Base-by-base conservation (phyloP, 352 stramenopile species). In the Globisporangium abappressorium region DNA sequence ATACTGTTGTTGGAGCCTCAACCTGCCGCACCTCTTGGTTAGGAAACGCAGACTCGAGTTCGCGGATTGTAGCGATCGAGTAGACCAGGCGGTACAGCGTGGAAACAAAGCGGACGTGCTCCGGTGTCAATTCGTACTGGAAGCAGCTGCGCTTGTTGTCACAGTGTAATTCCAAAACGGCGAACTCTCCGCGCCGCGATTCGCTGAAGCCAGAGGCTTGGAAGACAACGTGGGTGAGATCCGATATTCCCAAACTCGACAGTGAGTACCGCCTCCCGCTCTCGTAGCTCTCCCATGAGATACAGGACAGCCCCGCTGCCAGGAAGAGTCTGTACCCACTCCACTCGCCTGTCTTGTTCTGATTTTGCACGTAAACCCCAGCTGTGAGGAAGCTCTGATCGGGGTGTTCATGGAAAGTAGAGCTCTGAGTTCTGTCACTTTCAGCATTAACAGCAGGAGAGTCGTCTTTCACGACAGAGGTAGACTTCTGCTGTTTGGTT, bases 191-290 rank as follows among this genome's bases (percentile, higher is more conserved):
- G 2, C 5, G 22, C 12, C 47, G 65, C 22, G 65, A 43, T 26
- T 70, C 58, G 7, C 55, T 43, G 30, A 70, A 56, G 11, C 51
- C 58, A 11, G 15, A 38, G 34, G 28, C 26, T 36, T 70, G 49
- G 28, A 70, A 70, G 22, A 57, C 15, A 3, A 60, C 65, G 22
- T 57, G 57, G 3, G 59, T 70, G 58, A 70, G 34, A 34, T 70
- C 57, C 4, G 36, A 70, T 18, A 36, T 38, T 51, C 28, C 64
- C 57, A 67, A 71, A 70, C 15, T 76, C 61, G 54, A 69, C 14
- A 70, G 57, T 26, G 65, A 59, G 46, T 66, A 70, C 0, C 65
- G 33, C 20, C 63, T 66, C 24, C 36, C 38, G 30, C 47, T 66
- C 34, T 59, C 49, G 15, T 59, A 51, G 15, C 58, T 57, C 11